Evolutionary conservation across 768 basidiomycete genomes (phyloP).

Genomic region (Gelatoporia subvermispora): DNA sequence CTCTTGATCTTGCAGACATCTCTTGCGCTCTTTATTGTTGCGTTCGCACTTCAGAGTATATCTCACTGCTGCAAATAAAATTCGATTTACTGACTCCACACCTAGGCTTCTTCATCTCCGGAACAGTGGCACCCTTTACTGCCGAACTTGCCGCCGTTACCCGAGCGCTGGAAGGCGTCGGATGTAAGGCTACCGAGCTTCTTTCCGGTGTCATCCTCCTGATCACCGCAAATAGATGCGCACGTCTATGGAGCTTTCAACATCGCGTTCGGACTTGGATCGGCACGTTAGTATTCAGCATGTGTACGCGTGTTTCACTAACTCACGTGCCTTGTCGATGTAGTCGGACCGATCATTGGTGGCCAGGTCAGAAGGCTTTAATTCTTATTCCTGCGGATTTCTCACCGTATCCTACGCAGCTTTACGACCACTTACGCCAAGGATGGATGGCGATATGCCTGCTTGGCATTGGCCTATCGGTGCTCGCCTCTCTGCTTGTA

Average conservation of each 20-base stretch:
- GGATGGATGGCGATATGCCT: slow-evolving; percentile 62
- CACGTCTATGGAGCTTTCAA: slow-evolving; percentile 77
- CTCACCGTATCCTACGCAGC: slow-evolving; percentile 28
- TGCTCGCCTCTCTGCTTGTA: slow-evolving; percentile 33
- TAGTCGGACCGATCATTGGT: slow-evolving; percentile 68
- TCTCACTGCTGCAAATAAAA: neutral
- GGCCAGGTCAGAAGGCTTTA: slow-evolving; percentile 45
- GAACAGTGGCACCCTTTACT: slow-evolving; percentile 55
- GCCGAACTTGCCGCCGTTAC: slow-evolving; percentile 64
- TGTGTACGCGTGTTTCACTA: neutral
- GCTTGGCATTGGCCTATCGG: slow-evolving; percentile 40
- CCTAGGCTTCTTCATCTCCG: slow-evolving; percentile 59
- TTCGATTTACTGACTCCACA: too few species aligned
- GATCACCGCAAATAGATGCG: slow-evolving; percentile 42
- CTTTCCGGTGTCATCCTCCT: neutral
- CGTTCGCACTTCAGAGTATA: slow-evolving; percentile 54
- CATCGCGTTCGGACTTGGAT: slow-evolving; percentile 62
- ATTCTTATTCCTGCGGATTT: neutral
- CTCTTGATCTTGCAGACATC: slow-evolving; percentile 42
- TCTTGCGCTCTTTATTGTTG: slow-evolving; percentile 44
- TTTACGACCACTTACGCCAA: slow-evolving; percentile 48
- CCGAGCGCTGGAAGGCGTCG: slow-evolving; percentile 53
- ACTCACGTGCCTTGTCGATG: slow-evolving; percentile 1
- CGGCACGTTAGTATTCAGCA: slow-evolving; percentile 40
- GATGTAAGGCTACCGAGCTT: slow-evolving; percentile 42